A percentile compares a stretch with the other conserved stretches of the same genome.
Conservation (phyloP, 2,329 filamentous ascomycete genomes). For the Paecilomyces niveus region DNA sequence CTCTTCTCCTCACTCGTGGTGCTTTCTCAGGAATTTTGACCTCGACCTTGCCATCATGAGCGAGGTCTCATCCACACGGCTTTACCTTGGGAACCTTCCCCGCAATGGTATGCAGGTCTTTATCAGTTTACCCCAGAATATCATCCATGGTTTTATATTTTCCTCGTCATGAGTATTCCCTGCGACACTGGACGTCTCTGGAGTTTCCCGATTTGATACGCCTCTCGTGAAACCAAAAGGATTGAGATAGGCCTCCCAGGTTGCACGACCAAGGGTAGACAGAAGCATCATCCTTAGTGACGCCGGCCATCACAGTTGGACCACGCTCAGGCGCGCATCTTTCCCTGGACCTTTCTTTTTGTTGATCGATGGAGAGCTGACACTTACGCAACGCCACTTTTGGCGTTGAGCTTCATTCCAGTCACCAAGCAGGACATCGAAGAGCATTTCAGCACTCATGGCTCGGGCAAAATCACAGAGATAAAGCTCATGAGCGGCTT, state of each 20-base stretch:
- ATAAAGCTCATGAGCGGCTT: constrained; percentile 99
- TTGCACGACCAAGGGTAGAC: constrained; percentile 5
- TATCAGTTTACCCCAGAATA: constrained; percentile 21
- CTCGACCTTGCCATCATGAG: constrained; percentile 49
- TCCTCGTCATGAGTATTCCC: constrained; percentile 2
- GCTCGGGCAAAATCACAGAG: constrained; percentile 94
- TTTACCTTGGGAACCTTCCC: constrained; percentile 96
- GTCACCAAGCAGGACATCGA: constrained; percentile 97
- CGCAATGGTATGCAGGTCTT: constrained; percentile 68
- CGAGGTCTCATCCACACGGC: constrained; percentile 88
- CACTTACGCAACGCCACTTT: constrained; percentile 20
- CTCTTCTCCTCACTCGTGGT: not conserved
- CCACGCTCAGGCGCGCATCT: constrained; percentile 12
- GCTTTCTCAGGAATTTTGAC: constrained; percentile 1
- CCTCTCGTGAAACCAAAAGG: constrained; percentile 1
- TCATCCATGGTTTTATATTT: constrained; percentile 8
- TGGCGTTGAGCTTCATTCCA: constrained; percentile 42
- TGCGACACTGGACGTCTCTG: constrained; percentile 11
- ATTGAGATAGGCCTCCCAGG: constrained; percentile 1
- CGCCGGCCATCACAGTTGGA: constrained; percentile 6
- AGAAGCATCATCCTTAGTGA: constrained; percentile 1
- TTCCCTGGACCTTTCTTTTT: constrained; percentile 18
- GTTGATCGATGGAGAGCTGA: constrained; percentile 20
- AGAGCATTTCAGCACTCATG: constrained; percentile 89
- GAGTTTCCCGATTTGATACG: constrained; percentile 8